Base-by-base conservation (phyloP, 1,284 basidiomycete genomes). In the Leccinum insigne region DNA sequence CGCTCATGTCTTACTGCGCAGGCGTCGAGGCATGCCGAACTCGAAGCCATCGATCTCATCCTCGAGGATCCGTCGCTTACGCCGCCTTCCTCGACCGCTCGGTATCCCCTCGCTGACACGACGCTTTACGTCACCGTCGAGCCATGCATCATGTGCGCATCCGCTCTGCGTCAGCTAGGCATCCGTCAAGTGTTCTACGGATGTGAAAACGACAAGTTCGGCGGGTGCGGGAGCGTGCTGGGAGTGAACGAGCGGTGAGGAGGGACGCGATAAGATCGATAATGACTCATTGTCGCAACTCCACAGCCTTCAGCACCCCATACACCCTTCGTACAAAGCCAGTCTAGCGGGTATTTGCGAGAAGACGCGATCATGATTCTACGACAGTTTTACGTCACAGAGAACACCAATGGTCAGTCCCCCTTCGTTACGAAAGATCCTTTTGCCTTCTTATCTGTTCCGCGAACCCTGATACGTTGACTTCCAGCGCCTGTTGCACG, bases 131-230 rank as follows among this genome's bases (percentile, higher is more conserved):
- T 99, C 63, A 99, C 98, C 0, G 96, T 99, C 63, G 98, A 99
- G 79, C 98, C 98, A 0, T 99, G 98, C 78, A 95, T 99, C 75
- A 99, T 99, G 98, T 99, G 98, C 71, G 95, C 96, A 5, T 94
- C 93, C 32, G 98, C 97, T 5, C 83, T 99, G 58, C 86, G 97
- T 61, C 97, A 99, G 79, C 81, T 97, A 67, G 96, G 97, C 7
- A 96, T 99, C 73, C 87, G 89, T 65, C 86, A 91, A 66, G 97
- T 99, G 2, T 94, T 91, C 66, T 99, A 95, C 76, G 98, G 98
- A 1, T 98, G 95, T 72, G 93, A 89, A 18, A 99, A 99, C 77
- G 97, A 99, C 72, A 86, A 96, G 63, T 99, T 99, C 72, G 98
- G 98, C 6, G 98, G 98, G 2, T 98, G 96, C 77, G 97, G 95